A percentile compares a stretch with the other conserved stretches of the same genome.
phyloP scores from a whole-genome alignment of 2,329 filamentous ascomycete species.

The Colletotrichum filicis region DNA sequence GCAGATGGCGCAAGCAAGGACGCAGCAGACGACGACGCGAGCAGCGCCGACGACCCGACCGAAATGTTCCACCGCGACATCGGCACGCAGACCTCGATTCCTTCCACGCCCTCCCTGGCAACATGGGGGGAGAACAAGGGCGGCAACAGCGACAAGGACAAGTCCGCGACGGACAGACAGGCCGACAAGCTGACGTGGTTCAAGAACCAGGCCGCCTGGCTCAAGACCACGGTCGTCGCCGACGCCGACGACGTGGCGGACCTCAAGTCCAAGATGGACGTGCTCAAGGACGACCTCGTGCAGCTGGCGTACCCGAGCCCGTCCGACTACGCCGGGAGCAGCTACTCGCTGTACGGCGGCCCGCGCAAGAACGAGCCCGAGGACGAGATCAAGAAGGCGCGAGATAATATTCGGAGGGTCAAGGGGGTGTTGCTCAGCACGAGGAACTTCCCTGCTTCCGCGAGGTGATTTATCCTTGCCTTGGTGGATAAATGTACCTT shows the following conservation, averaged over 20 bases:
- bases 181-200: constrained; percentile 55
- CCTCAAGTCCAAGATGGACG: constrained; percentile 63
- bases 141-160: not conserved
- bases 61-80: constrained; percentile 86
- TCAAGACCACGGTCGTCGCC: constrained; percentile 55
- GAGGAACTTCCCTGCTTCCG: constrained; percentile 73
- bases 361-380: constrained; percentile 63
- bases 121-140: not conserved
- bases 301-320: constrained; percentile 62
- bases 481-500: not conserved
- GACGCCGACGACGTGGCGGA: constrained; percentile 62
- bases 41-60: constrained; percentile 70
- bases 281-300: constrained; percentile 75
- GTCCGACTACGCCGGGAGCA: constrained; percentile 46
- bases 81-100: constrained; percentile 77
- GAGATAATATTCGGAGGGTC: constrained; percentile 80
- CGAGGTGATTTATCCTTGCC: constrained; percentile 37
- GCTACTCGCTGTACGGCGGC: constrained; percentile 55
- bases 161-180: constrained; percentile 46
- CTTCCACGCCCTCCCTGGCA: constrained; percentile 28
- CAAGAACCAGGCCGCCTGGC: constrained; percentile 51
- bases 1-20: constrained; percentile 23
- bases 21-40: constrained; percentile 27
- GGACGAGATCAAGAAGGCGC: constrained; percentile 79
- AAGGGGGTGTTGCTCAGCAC: constrained; percentile 83